Evolutionary conservation across 805 yeast genomes (phyloP).

Genomic region (Sugiyamaella floridensis): DNA sequence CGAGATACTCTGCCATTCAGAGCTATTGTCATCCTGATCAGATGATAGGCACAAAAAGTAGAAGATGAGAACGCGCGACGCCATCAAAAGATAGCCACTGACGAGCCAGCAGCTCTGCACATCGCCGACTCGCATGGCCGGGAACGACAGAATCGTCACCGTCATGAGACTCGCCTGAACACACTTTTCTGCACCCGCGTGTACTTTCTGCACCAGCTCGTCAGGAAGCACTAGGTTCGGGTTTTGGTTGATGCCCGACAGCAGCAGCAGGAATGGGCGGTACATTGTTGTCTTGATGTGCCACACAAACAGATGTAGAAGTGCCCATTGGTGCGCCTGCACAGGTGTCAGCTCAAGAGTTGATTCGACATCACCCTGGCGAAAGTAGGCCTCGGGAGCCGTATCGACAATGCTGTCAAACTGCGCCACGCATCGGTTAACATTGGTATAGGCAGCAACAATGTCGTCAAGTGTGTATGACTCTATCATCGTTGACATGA

Average conservation of each 20-base stretch:
- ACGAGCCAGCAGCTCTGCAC: slow-evolving; percentile 4
- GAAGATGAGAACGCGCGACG: neutral
- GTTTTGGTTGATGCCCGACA: neutral
- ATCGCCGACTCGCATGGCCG: neutral
- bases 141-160: neutral
- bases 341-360: neutral
- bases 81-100: slow-evolving; percentile 1
- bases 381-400: slow-evolving; percentile 4
- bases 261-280: slow-evolving; percentile 6
- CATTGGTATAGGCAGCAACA: neutral
- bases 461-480: neutral
- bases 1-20: neutral
- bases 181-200: slow-evolving; percentile 3
- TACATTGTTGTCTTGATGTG: slow-evolving; percentile 1
- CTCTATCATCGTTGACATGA: slow-evolving; percentile 1
- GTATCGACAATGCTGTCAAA: neutral
- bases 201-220: neutral
- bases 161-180: neutral
- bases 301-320: slow-evolving; percentile 1
- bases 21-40: neutral
- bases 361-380: neutral
- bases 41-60: slow-evolving; percentile 1
- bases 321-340: slow-evolving; percentile 3
- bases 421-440: neutral
- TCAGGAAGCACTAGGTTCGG: neutral